Percentiles rank a stretch among this genome's conserved stretches.
Evolutionary conservation across 2,329 filamentous ascomycete species (phyloP).

Genomic region (Aureobasidium vineae): DNA sequence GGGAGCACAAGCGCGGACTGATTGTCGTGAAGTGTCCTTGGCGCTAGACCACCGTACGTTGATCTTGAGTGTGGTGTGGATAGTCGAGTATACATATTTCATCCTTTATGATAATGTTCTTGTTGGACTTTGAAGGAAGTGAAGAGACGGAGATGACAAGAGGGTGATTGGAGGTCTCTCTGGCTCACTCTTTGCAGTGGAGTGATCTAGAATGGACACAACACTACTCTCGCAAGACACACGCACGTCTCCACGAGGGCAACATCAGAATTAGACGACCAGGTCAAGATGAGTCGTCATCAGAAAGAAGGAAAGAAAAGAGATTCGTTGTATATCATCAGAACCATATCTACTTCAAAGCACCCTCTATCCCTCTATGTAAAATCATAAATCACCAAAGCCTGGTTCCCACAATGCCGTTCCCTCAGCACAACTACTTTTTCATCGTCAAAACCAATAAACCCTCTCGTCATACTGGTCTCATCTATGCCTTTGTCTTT

Average conservation of each 20-base stretch:
- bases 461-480: conserved; percentile 52
- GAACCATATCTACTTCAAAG: background rate
- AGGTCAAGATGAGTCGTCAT: no score
- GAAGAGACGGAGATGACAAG: background rate
- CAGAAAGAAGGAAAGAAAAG: background rate
- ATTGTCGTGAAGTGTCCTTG: background rate
- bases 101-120: background rate
- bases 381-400: conserved; percentile 84
- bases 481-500: conserved; percentile 36
- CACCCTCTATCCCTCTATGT: conserved; percentile 49
- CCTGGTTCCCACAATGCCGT: conserved; percentile 64
- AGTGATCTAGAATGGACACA: no score
- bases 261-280: no score
- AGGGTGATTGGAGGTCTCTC: no score
- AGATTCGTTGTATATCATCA: background rate
- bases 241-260: no score
- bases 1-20: background rate
- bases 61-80: background rate
- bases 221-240: no score
- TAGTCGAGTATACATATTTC: background rate
- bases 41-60: background rate
- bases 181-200: no score
- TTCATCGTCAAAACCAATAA: conserved; percentile 88
- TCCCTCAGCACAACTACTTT: conserved; percentile 85
- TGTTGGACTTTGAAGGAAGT: background rate